phyloP scores from a whole-genome alignment of 2,329 filamentous ascomycete genomes.

The Penicillium fuscoglaucum region DNA sequence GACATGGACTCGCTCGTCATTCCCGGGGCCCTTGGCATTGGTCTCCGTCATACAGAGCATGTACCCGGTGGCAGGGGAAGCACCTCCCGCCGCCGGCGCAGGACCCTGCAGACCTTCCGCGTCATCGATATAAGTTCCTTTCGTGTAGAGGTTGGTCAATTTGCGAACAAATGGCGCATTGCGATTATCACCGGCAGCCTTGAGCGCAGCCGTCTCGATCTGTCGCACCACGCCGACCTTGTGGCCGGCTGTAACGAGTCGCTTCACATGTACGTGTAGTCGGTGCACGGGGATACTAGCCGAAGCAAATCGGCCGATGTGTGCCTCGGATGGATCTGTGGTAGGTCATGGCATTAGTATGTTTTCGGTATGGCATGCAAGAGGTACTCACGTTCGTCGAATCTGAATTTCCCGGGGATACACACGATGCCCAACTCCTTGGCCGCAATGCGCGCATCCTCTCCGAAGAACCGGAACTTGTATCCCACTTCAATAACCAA shows the following conservation, averaged over 20 bases:
- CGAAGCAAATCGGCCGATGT: constrained; percentile 87
- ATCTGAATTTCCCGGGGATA: constrained; percentile 91
- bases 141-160: constrained; percentile 95
- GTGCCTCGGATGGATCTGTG: constrained; percentile 79
- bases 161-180: constrained; percentile 90
- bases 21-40: constrained; percentile 74
- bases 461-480: constrained; percentile 96
- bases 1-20: constrained; percentile 89
- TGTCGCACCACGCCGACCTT: constrained; percentile 96
- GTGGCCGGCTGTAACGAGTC: constrained; percentile 85
- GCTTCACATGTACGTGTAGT: constrained; percentile 88
- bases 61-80: constrained; percentile 71
- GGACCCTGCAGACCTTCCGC: constrained; percentile 70
- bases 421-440: constrained; percentile 94
- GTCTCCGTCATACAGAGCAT: constrained; percentile 88
- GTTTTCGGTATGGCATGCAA: neutral
- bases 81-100: constrained; percentile 56
- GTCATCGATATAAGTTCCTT: constrained; percentile 96
- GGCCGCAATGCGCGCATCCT: constrained; percentile 84
- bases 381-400: constrained; percentile 73
- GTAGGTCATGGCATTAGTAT: constrained; percentile 19
- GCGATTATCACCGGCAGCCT: constrained; percentile 91
- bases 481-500: constrained; percentile 95
- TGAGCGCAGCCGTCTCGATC: constrained; percentile 90
- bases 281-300: constrained; percentile 93